phyloP scores from a whole-genome alignment of 1,139 yeast genomes.

The Candida neerlandica region DNA sequence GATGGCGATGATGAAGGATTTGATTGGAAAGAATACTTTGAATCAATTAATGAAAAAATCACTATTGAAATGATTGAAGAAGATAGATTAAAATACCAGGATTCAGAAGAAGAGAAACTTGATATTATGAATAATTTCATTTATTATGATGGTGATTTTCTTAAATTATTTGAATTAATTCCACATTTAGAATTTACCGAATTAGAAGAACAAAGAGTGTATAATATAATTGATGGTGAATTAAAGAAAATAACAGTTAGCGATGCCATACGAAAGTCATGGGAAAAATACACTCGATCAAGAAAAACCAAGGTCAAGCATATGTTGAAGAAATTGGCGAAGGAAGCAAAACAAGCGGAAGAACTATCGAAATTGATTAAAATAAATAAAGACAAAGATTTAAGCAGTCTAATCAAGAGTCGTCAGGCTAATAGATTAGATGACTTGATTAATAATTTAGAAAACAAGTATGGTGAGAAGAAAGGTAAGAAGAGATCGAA shows the following conservation, averaged over 20 bases:
- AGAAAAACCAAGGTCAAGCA: slow-evolving; percentile 49
- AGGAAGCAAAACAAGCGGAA: slow-evolving; percentile 73
- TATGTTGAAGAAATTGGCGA: slow-evolving; percentile 48
- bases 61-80: slow-evolving; percentile 75
- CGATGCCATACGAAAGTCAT: slow-evolving; percentile 36
- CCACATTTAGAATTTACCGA: slow-evolving; percentile 74
- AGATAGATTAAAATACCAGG: slow-evolving; percentile 66
- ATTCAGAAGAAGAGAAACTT: slow-evolving; percentile 62
- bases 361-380: slow-evolving; percentile 55
- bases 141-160: slow-evolving; percentile 68
- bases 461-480: slow-evolving; percentile 53
- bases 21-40: slow-evolving; percentile 69
- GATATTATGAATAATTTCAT: slow-evolving; percentile 66
- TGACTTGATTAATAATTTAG: slow-evolving; percentile 51
- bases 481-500: slow-evolving; percentile 36
- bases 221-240: slow-evolving; percentile 45
- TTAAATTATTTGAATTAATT: slow-evolving; percentile 68
- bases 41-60: slow-evolving; percentile 58
- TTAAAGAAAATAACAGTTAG: slow-evolving; percentile 42
- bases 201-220: slow-evolving; percentile 62
- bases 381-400: slow-evolving; percentile 43
- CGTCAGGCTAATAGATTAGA: slow-evolving; percentile 47
- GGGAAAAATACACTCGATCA: slow-evolving; percentile 55
- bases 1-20: slow-evolving; percentile 41
- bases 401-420: slow-evolving; percentile 53